These are phyloP conservation scores for Ascochyta rabiei DNA, from an alignment of 2,329 filamentous ascomycete genomes.

Conservation along the genomic window DNA sequence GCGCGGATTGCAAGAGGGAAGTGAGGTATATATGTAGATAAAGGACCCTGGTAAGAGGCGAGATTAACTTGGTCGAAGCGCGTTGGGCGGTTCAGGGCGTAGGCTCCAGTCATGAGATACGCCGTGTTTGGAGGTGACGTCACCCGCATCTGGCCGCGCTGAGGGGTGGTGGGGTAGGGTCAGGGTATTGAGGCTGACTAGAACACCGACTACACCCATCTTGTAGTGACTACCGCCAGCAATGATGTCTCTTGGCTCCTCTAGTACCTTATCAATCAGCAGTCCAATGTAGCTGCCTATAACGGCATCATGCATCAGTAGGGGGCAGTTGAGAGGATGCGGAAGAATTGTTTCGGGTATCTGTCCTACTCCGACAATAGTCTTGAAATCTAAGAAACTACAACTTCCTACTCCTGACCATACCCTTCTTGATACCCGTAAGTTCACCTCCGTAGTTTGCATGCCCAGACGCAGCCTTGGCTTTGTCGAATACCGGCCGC, in stretches of 20 bases:
- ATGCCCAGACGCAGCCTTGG: conserved; percentile 72
- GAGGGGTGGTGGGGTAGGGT: conserved; percentile 19
- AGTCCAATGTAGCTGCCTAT: no score
- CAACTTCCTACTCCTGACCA: conserved; percentile 94
- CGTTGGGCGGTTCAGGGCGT: conserved; percentile 16
- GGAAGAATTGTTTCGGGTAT: conserved; percentile 1
- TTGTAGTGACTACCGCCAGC: background rate
- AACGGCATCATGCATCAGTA: no score
- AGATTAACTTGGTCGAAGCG: conserved; percentile 23
- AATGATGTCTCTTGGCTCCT: no score
- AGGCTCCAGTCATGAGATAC: conserved; percentile 23
- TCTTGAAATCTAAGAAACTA: conserved; percentile 49
- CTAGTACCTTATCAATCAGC: no score
- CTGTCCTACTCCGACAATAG: background rate
- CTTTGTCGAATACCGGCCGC: conserved; percentile 81
- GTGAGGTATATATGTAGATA: conserved; percentile 19
- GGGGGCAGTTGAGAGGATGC: background rate
- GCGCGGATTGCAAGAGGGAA: background rate
- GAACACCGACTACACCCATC: background rate
- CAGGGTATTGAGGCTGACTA: background rate
- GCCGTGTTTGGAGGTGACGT: conserved; percentile 24
- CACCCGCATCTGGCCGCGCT: conserved; percentile 24
- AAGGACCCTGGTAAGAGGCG: conserved; percentile 15
- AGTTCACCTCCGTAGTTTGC: conserved; percentile 79
- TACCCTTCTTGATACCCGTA: conserved; percentile 91